Evolutionary conservation across 306 rosid species (phyloP).

Genomic region (Notholithocarpus densiflorus): DNA sequence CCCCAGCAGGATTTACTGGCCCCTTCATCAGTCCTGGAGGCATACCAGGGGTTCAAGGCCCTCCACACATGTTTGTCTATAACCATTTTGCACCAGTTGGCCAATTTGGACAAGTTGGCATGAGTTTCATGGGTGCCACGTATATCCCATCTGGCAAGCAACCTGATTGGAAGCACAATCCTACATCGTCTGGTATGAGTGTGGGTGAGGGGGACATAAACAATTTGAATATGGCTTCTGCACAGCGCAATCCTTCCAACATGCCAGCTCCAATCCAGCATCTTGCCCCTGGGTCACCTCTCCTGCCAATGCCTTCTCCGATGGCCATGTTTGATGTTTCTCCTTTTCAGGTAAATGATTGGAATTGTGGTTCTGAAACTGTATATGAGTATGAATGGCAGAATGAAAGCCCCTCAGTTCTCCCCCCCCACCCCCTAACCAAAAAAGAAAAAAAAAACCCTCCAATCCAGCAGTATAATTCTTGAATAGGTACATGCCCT

Average conservation of each 20-base stretch:
- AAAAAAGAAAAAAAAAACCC: no score
- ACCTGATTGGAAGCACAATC: slow-evolving; percentile 94
- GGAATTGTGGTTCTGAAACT: slow-evolving; percentile 1
- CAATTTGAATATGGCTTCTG: slow-evolving; percentile 60
- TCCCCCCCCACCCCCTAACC: no score
- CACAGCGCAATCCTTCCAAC: slow-evolving; percentile 64
- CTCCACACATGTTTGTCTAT: slow-evolving; percentile 97
- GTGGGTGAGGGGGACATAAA: slow-evolving; percentile 68
- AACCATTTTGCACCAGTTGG: slow-evolving; percentile 98
- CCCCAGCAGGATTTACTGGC: slow-evolving; percentile 86
- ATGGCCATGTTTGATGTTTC: slow-evolving; percentile 91
- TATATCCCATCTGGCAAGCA: slow-evolving; percentile 96
- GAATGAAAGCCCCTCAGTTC: not conserved
- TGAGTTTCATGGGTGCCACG: slow-evolving; percentile 97
- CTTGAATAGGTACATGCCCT: not conserved
- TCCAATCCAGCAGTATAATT: not conserved
- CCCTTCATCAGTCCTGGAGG: slow-evolving; percentile 89
- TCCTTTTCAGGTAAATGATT: slow-evolving; percentile 77
- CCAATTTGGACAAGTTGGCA: slow-evolving; percentile 94
- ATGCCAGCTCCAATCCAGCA: slow-evolving; percentile 76
- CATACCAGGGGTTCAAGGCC: slow-evolving; percentile 93
- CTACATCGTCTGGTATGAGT: slow-evolving; percentile 57
- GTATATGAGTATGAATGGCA: not conserved
- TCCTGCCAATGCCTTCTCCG: slow-evolving; percentile 87
- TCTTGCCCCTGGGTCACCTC: slow-evolving; percentile 97